A percentile compares a stretch with the other conserved stretches of the same genome.
These are phyloP conservation scores for Malassezia psittaci DNA, from an alignment of 1,284 basidiomycete species.

Conservation along the genomic window DNA sequence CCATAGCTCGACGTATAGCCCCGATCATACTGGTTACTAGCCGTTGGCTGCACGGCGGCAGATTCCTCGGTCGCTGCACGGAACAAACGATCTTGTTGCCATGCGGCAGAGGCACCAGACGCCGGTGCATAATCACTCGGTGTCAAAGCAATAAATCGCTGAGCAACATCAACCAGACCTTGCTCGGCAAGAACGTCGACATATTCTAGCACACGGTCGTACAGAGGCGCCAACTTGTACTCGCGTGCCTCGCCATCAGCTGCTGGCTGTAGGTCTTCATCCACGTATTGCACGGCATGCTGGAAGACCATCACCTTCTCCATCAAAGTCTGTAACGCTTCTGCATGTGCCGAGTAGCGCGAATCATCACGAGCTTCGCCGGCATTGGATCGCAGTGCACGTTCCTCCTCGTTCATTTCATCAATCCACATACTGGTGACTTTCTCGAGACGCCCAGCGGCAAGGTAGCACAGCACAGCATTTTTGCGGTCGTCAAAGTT, in stretches of 20 bases:
- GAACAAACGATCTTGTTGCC: constrained; percentile 18
- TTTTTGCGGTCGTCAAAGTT: constrained; percentile 58
- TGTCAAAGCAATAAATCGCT: constrained; percentile 67
- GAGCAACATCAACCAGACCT: constrained; percentile 73
- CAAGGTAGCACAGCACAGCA: constrained; percentile 76
- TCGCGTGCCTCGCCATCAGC: constrained; percentile 53
- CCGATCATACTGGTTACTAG: constrained; percentile 11
- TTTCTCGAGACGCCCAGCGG: constrained; percentile 77
- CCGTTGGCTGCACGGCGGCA: neutral
- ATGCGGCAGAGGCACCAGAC: constrained; percentile 11
- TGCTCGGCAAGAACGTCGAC: constrained; percentile 83
- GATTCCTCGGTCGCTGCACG: constrained; percentile 6
- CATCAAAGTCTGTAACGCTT: constrained; percentile 83
- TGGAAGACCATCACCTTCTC: constrained; percentile 95
- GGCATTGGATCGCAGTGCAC: constrained; percentile 23
- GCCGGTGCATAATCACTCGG: constrained; percentile 62
- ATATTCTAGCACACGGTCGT: constrained; percentile 91
- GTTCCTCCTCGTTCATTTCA: constrained; percentile 79
- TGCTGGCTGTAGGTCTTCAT: constrained; percentile 60
- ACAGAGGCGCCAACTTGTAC: constrained; percentile 76
- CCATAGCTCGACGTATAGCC: neutral
- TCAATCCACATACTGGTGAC: constrained; percentile 85
- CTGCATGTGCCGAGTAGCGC: constrained; percentile 70
- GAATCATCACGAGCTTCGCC: constrained; percentile 20
- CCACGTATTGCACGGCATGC: constrained; percentile 74